Conservation (phyloP, 2,329 filamentous ascomycete species). For the Hypoxylon sp. region DNA sequence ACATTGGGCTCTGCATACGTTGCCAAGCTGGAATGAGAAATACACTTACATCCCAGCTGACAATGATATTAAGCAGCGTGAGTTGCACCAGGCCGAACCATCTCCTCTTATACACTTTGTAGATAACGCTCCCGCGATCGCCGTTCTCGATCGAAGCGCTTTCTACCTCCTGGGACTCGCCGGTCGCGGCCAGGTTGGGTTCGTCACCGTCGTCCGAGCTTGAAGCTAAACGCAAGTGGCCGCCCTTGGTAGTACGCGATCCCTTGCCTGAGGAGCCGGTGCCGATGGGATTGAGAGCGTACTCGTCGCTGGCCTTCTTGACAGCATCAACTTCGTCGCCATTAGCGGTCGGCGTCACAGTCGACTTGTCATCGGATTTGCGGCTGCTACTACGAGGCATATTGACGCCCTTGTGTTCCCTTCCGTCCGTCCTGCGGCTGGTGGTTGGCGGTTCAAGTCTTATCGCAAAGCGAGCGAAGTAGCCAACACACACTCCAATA, state of each 20-base stretch:
- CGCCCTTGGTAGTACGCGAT: slow-evolving; percentile 30
- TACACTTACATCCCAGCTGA: slow-evolving; percentile 91
- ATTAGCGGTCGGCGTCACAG: slow-evolving; percentile 19
- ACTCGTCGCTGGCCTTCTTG: slow-evolving; percentile 46
- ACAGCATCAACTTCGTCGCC: slow-evolving; percentile 38
- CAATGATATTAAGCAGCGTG: slow-evolving; percentile 89
- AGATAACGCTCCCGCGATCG: slow-evolving; percentile 41
- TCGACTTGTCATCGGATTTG: slow-evolving; percentile 17
- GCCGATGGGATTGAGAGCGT: slow-evolving; percentile 44
- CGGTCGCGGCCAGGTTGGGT: slow-evolving; percentile 31
- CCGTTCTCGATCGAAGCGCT: slow-evolving; percentile 38
- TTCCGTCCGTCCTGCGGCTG: slow-evolving; percentile 18
- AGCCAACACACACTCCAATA: slow-evolving; percentile 14
- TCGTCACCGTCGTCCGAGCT: slow-evolving; percentile 41
- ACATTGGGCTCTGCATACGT: slow-evolving; percentile 7
- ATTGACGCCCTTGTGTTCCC: slow-evolving; percentile 15
- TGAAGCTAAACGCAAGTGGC: slow-evolving; percentile 47
- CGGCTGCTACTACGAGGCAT: slow-evolving; percentile 36
- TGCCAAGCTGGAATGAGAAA: slow-evolving; percentile 6
- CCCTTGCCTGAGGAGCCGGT: slow-evolving; percentile 31
- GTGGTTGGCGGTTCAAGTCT: slow-evolving; percentile 9
- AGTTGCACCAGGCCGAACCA: slow-evolving; percentile 91
- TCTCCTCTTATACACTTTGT: slow-evolving; percentile 78
- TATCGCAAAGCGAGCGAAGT: neutral
- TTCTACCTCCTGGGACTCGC: slow-evolving; percentile 31